These are phyloP conservation scores for Colletotrichum tropicicola DNA, from an alignment of 2,329 filamentous ascomycete species.

Conservation along the genomic window DNA sequence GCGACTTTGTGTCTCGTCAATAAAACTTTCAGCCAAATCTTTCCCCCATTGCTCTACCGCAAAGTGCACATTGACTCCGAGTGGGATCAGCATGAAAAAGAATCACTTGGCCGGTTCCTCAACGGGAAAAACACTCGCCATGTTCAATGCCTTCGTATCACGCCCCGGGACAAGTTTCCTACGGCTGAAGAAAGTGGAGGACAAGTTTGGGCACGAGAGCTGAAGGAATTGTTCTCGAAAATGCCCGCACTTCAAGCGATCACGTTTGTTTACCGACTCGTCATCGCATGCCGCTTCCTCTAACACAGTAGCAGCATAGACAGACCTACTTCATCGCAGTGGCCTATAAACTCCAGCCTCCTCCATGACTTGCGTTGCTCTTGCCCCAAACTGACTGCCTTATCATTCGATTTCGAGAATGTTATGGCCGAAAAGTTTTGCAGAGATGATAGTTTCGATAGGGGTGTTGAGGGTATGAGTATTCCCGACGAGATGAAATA, in stretches of 20 bases:
- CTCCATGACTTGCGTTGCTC: background rate
- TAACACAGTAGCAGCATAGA: background rate
- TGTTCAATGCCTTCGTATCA: background rate
- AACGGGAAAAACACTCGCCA: background rate
- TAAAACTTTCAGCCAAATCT: background rate
- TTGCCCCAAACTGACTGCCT: background rate
- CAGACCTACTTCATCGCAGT: background rate
- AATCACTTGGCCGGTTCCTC: background rate
- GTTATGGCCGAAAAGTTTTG: background rate
- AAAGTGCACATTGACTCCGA: background rate
- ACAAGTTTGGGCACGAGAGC: background rate
- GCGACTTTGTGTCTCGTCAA: background rate
- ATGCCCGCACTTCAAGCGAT: background rate
- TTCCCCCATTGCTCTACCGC: background rate
- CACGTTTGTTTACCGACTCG: background rate
- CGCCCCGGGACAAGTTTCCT: background rate
- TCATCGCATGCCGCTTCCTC: background rate
- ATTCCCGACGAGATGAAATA: background rate
- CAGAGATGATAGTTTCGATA: background rate
- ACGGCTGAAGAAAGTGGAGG: background rate
- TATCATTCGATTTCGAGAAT: background rate
- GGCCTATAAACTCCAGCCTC: background rate
- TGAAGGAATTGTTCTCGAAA: background rate
- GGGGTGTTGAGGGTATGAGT: background rate
- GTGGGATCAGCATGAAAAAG: background rate